phyloP scores from a whole-genome alignment of 2,329 filamentous ascomycete genomes.

The Verticillium albo-atrum region DNA sequence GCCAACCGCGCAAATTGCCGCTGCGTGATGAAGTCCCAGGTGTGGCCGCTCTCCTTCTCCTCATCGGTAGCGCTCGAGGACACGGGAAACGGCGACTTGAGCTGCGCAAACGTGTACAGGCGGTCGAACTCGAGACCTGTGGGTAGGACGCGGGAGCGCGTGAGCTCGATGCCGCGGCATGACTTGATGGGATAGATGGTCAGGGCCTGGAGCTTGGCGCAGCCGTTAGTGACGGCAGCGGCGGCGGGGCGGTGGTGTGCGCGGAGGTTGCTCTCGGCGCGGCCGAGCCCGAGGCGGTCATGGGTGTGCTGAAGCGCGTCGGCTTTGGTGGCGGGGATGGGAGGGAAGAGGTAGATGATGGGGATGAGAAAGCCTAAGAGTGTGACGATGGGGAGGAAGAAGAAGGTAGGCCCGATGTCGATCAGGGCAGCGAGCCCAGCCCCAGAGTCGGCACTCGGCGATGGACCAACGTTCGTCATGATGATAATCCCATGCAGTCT shows the following conservation, averaged over 20 bases:
- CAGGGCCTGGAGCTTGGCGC: conserved; percentile 51
- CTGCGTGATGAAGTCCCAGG: conserved; percentile 70
- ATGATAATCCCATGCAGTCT: neutral
- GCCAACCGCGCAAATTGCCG: conserved; percentile 67
- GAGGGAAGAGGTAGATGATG: conserved; percentile 50
- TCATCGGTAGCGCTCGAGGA: conserved; percentile 25
- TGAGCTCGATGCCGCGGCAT: conserved; percentile 71
- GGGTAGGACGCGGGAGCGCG: conserved; percentile 56
- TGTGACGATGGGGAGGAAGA: conserved; percentile 38
- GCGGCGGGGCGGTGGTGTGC: conserved; percentile 11
- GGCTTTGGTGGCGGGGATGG: conserved; percentile 45
- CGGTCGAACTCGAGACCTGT: conserved; percentile 76
- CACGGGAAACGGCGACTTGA: conserved; percentile 43
- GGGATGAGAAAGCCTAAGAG: conserved; percentile 48
- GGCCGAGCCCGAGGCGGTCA: conserved; percentile 37
- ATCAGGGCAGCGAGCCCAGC: neutral
- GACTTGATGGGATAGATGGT: conserved; percentile 82
- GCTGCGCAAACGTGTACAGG: conserved; percentile 76
- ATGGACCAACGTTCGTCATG: neutral
- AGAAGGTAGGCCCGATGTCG: conserved; percentile 19
- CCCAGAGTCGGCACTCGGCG: neutral
- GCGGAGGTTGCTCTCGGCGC: conserved; percentile 31
- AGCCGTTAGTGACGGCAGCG: neutral
- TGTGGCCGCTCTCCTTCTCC: conserved; percentile 34
- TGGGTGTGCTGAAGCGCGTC: conserved; percentile 54